Evolutionary conservation across 108 stramenopile genomes (phyloP).

Genomic region (Stephanodiscus triporus): DNA sequence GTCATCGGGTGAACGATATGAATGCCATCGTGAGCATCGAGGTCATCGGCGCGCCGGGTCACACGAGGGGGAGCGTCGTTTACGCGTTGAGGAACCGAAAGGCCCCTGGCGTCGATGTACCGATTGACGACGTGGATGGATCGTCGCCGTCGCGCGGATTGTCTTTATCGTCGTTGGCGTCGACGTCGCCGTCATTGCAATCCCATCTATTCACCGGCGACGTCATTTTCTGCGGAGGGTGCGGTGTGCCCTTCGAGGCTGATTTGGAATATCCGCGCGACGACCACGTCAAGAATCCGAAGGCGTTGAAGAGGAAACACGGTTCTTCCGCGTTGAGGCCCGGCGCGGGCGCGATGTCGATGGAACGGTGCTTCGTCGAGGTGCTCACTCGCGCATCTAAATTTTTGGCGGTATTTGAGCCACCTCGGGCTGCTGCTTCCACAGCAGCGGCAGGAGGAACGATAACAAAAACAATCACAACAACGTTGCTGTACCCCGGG

Average conservation of each 20-base stretch:
- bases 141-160: background rate
- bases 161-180: no score
- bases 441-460: background rate
- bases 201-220: slow-evolving; percentile 83
- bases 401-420: slow-evolving; percentile 3
- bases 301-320: slow-evolving; percentile 46
- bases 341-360: slow-evolving; percentile 52
- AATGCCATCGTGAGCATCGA: slow-evolving; percentile 69
- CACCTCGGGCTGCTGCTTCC: no score
- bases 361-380: slow-evolving; percentile 87
- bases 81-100: slow-evolving; percentile 60
- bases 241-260: slow-evolving; percentile 83
- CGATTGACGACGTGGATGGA: background rate
- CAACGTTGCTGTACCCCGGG: slow-evolving; percentile 70
- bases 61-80: slow-evolving; percentile 82
- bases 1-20: slow-evolving; percentile 59
- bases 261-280: slow-evolving; percentile 54
- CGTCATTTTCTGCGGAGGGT: slow-evolving; percentile 81
- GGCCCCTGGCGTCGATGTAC: slow-evolving; percentile 9
- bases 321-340: slow-evolving; percentile 52
- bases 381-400: slow-evolving; percentile 48
- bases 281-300: slow-evolving; percentile 47
- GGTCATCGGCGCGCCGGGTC: slow-evolving; percentile 70
- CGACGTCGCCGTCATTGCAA: slow-evolving; percentile 9
- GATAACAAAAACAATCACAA: no score